A percentile compares a stretch with the other conserved stretches of the same genome.
Conservation (phyloP, 441 rosid genomes). For the Arabidopsis hybrid region DNA sequence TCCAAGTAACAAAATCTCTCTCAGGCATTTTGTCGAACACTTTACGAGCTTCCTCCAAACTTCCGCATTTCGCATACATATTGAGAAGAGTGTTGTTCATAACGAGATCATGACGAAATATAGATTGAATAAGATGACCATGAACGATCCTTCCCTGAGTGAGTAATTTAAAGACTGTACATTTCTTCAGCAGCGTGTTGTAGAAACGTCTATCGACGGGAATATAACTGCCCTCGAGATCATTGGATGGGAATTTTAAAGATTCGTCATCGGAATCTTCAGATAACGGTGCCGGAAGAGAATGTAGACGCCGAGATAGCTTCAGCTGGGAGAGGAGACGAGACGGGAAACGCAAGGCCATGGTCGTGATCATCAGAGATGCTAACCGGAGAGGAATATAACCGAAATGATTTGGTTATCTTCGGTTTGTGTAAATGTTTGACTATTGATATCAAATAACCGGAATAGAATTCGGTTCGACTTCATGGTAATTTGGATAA, state of each 20-base stretch:
- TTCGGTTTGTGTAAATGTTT: no score
- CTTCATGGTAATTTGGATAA: no score
- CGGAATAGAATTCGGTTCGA: no score
- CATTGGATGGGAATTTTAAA: slow-evolving; percentile 7
- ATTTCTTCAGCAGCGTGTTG: slow-evolving; percentile 40
- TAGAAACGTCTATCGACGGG: slow-evolving; percentile 28
- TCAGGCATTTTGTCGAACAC: slow-evolving; percentile 45
- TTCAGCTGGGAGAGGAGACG: slow-evolving; percentile 31
- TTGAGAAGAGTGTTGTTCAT: slow-evolving; percentile 43
- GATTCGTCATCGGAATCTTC: slow-evolving; percentile 1
- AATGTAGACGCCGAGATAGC: slow-evolving; percentile 15
- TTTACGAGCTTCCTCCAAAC: slow-evolving; percentile 45
- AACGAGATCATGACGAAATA: slow-evolving; percentile 30
- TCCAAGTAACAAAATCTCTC: slow-evolving; percentile 47
- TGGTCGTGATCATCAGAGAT: slow-evolving; percentile 5
- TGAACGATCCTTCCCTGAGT: slow-evolving; percentile 42
- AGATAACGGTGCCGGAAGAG: slow-evolving; percentile 8
- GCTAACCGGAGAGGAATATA: background rate
- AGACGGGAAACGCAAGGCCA: slow-evolving; percentile 7
- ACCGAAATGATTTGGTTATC: background rate
- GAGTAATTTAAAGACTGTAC: slow-evolving; percentile 32
- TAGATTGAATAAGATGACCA: slow-evolving; percentile 31
- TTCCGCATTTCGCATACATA: slow-evolving; percentile 44
- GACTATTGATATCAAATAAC: no score
- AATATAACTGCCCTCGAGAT: slow-evolving; percentile 7